A percentile compares a stretch with the other conserved stretches of the same genome.
Conservation (phyloP, 495 filamentous ascomycete species). For the Trichoderma asperelloides region DNA sequence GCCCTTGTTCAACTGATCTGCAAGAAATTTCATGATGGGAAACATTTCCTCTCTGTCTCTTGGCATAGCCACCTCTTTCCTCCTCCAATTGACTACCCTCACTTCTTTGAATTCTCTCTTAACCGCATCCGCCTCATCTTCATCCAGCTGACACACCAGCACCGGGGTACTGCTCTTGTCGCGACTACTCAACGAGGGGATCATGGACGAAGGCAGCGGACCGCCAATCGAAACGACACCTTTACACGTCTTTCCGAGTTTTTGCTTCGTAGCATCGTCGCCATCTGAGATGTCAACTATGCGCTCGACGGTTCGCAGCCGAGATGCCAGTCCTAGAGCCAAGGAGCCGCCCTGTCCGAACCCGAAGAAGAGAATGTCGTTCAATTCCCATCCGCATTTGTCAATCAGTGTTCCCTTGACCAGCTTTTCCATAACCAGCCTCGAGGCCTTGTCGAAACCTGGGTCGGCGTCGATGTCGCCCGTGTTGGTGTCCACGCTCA, state of each 20-base stretch:
- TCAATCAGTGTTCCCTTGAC: slow-evolving; percentile 50
- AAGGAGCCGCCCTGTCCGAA: slow-evolving; percentile 84
- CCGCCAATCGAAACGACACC: slow-evolving; percentile 78
- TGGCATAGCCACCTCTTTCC: slow-evolving; percentile 75
- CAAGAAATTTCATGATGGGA: slow-evolving; percentile 91
- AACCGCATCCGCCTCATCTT: slow-evolving; percentile 50
- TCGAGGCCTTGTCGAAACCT: slow-evolving; percentile 53
- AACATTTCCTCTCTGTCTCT: slow-evolving; percentile 74
- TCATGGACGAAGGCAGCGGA: slow-evolving; percentile 48
- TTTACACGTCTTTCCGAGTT: slow-evolving; percentile 16
- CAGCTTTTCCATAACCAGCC: slow-evolving; percentile 45
- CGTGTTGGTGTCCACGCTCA: slow-evolving; percentile 52
- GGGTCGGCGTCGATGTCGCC: slow-evolving; percentile 71
- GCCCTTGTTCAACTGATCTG: slow-evolving; percentile 48
- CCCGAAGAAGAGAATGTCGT: slow-evolving; percentile 71
- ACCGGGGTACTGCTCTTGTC: slow-evolving; percentile 63
- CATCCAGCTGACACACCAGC: slow-evolving; percentile 60
- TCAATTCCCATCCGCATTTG: slow-evolving; percentile 60
- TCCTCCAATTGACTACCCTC: slow-evolving; percentile 64
- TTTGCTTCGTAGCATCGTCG: background rate
- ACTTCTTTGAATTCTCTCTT: slow-evolving; percentile 63
- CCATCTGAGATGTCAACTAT: slow-evolving; percentile 14
- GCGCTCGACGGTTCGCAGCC: slow-evolving; percentile 24
- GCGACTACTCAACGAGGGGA: slow-evolving; percentile 24
- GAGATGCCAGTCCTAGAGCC: slow-evolving; percentile 51